phyloP scores from a whole-genome alignment of 78 protist genomes.

The Chrysochromulina parva region DNA sequence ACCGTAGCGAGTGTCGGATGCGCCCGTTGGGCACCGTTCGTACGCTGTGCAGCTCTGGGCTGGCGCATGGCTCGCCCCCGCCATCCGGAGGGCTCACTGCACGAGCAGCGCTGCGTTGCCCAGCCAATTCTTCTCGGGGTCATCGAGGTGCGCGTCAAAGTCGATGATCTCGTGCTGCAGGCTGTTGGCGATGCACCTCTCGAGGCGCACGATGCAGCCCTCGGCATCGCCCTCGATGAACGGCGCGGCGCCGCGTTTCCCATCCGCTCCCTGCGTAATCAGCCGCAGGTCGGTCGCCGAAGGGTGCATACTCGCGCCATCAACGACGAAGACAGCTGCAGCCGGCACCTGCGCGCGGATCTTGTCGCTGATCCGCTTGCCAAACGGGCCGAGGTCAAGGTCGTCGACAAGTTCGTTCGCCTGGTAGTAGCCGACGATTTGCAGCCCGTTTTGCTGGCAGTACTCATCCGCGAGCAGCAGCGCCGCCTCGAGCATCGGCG shows the following conservation, averaged over 20 bases:
- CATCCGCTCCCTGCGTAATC: neutral
- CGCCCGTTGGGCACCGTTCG: too few species aligned
- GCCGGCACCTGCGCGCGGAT: neutral
- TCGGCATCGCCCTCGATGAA: too few species aligned
- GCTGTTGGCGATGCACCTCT: too few species aligned
- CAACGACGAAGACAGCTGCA: neutral
- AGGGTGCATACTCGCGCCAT: neutral
- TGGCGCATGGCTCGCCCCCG: too few species aligned
- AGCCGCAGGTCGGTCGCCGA: neutral
- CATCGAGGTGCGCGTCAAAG: conserved; percentile 7
- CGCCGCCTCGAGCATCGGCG: conserved; percentile 20
- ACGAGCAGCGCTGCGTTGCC: too few species aligned
- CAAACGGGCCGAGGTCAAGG: neutral
- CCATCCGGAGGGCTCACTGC: too few species aligned
- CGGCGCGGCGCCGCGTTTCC: neutral
- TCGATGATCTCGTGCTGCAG: neutral
- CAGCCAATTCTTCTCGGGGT: neutral
- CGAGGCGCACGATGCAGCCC: too few species aligned
- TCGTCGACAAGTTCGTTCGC: neutral
- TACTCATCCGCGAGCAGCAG: neutral
- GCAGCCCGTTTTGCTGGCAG: neutral
- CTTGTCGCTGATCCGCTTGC: neutral
- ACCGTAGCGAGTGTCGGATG: too few species aligned
- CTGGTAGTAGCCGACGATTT: neutral
- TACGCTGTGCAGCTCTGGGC: too few species aligned